A percentile compares a stretch with the other conserved stretches of the same genome.
These are phyloP conservation scores for Sphaceloma murrayae DNA, from an alignment of 2,329 filamentous ascomycete genomes.

Conservation along the genomic window DNA sequence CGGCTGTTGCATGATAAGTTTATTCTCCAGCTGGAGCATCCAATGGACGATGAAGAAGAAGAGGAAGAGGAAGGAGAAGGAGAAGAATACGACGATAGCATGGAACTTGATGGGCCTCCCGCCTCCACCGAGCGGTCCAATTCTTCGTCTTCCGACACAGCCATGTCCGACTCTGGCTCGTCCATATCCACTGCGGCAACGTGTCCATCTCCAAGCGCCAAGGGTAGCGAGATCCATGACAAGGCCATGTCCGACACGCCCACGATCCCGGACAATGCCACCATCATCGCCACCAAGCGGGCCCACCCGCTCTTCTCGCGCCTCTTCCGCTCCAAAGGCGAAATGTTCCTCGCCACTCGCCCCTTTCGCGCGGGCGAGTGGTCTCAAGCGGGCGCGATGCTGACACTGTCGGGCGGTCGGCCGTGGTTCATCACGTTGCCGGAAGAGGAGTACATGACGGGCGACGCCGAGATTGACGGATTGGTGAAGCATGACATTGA, in stretches of 20 bases:
- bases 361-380: slow-evolving; percentile 49
- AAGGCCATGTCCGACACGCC: slow-evolving; percentile 15
- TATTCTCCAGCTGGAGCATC: slow-evolving; percentile 34
- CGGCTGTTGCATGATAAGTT: slow-evolving; percentile 36
- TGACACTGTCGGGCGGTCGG: slow-evolving; percentile 51
- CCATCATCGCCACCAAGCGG: slow-evolving; percentile 49
- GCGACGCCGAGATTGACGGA: slow-evolving; percentile 39
- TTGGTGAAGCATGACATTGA: slow-evolving; percentile 44
- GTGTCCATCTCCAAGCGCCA: slow-evolving; percentile 17
- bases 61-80: slow-evolving; percentile 26
- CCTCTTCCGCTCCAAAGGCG: slow-evolving; percentile 55
- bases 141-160: slow-evolving; percentile 24
- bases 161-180: slow-evolving; percentile 27
- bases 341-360: slow-evolving; percentile 51
- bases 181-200: not conserved
- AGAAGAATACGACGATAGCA: slow-evolving; percentile 22
- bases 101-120: slow-evolving; percentile 20
- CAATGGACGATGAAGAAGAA: slow-evolving; percentile 30
- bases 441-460: slow-evolving; percentile 41
- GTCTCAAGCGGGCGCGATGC: slow-evolving; percentile 56
- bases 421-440: slow-evolving; percentile 50
- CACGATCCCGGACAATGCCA: slow-evolving; percentile 24
- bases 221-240: slow-evolving; percentile 20
- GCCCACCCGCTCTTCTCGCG: slow-evolving; percentile 43
- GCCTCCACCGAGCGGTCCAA: slow-evolving; percentile 27